These are phyloP conservation scores for Russula sp. DNA, from an alignment of 768 basidiomycete species.

Conservation along the genomic window DNA sequence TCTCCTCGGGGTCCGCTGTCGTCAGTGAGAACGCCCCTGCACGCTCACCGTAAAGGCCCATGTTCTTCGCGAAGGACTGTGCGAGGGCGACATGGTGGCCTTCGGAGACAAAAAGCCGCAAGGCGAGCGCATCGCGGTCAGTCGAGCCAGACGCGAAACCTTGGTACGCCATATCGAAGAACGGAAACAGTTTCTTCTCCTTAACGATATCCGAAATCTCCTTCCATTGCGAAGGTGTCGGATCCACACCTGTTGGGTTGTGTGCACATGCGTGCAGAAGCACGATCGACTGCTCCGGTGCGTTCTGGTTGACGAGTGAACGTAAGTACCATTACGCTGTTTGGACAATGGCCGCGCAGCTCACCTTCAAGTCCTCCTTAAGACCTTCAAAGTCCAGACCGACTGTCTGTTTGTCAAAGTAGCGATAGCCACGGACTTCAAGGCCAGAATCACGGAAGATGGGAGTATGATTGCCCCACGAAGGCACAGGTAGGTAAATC, in stretches of 20 bases:
- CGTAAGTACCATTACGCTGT: not conserved
- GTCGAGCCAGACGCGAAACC: slow-evolving; percentile 96
- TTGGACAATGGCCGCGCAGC: slow-evolving; percentile 25
- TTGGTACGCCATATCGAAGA: slow-evolving; percentile 99
- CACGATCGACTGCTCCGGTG: slow-evolving; percentile 73
- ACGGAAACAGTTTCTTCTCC: slow-evolving; percentile 89
- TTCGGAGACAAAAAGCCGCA: slow-evolving; percentile 87
- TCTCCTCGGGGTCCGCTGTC: slow-evolving; percentile 63
- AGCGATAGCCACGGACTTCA: slow-evolving; percentile 87
- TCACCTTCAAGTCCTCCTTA: slow-evolving; percentile 77
- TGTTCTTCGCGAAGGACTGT: slow-evolving; percentile 99
- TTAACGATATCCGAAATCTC: slow-evolving; percentile 83
- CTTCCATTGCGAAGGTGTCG: slow-evolving; percentile 88
- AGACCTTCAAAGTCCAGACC: slow-evolving; percentile 90
- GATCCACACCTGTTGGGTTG: slow-evolving; percentile 98
- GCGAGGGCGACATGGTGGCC: slow-evolving; percentile 88
- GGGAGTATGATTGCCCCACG: slow-evolving; percentile 97
- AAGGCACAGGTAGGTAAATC: slow-evolving; percentile 88
- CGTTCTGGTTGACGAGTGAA: slow-evolving; percentile 2
- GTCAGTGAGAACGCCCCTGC: slow-evolving; percentile 93
- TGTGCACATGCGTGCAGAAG: slow-evolving; percentile 96
- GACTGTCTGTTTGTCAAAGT: slow-evolving; percentile 89
- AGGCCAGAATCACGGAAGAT: slow-evolving; percentile 93
- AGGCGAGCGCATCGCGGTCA: slow-evolving; percentile 85
- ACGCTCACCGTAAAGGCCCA: slow-evolving; percentile 98